Base-by-base conservation (phyloP, 441 rosid species). In the Raphanus hybrid region DNA sequence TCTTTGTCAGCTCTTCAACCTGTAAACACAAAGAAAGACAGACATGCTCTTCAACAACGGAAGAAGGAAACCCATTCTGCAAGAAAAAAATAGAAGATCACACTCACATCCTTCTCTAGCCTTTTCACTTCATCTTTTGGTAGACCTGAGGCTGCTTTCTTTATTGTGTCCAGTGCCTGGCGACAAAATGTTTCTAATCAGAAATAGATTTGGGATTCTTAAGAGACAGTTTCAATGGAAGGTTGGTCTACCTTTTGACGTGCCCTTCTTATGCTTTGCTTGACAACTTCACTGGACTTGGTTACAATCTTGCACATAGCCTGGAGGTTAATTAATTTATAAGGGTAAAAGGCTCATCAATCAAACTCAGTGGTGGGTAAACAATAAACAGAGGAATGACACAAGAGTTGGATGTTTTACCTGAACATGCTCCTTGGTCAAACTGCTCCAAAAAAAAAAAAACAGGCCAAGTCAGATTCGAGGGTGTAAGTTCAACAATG, bases 211-310 rank as follows among this genome's bases (percentile, higher is more conserved):
- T 5, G 10, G 12, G 76, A 16, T 8, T 9, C 1, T 23, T 6
- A 0, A 8, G 64, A 35, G 35, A 45, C 16, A 14, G 14, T 15
- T n/a, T 29, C 52, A 52, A 71, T 34, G 73, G 43, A 64, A 50
- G 14, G 11, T 18, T 32, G 57, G 15, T 68, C 55, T 26, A 89
- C 99, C 96, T 94, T 92, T 67, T 91, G 97, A 54, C 99, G 86
- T 16, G 99, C 89, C 78, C 97, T 91, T 86, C 99, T 83, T 73
- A 95, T 82, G 84, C 98, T 95, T 84, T 88, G 97, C 82, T 88
- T 95, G 39, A 90, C 96, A 77, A 90, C 98, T 85, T 95, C 99
- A 73, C 91, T 83, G 18, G 94, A 91, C 85, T 87, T 94, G 54
- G 94, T 63, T 10, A 94, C 94, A 73, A 95, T 88, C 87, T 92